Percentiles rank a stretch among this genome's conserved stretches.
phyloP scores from a whole-genome alignment of 257 asterid species.

The Solanum chilense region DNA sequence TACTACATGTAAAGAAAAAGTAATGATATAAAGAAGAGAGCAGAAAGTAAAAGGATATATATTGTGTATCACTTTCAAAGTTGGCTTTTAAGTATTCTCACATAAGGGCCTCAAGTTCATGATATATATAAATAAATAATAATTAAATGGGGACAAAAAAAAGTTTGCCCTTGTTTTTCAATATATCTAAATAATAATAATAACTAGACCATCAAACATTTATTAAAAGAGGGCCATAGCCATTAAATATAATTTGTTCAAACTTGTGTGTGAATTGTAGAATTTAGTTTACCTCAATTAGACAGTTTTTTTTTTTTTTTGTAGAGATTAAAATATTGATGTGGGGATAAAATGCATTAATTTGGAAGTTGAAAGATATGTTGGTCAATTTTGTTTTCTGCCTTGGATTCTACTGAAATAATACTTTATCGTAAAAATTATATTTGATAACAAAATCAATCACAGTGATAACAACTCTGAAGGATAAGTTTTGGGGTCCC shows the following conservation, averaged over 20 bases:
- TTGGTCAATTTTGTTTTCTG: not conserved
- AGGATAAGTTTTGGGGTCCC: not conserved
- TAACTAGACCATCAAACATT: conserved; percentile 25
- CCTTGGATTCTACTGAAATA: conserved; percentile 42
- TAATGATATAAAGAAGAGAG: not conserved
- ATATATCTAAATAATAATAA: conserved; percentile 8
- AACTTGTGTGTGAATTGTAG: conserved; percentile 17
- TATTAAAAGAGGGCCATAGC: conserved; percentile 49
- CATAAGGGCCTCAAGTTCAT: conserved; percentile 30
- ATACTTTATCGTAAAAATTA: not conserved
- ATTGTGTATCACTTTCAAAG: conserved; percentile 14
- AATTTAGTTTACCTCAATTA: not conserved
- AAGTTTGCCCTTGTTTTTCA: conserved; percentile 20
- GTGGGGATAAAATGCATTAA: conserved; percentile 5
- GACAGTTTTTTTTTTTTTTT: not conserved
- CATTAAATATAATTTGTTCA: conserved; percentile 19
- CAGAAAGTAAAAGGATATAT: conserved; percentile 9
- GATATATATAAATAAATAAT: conserved; percentile 18
- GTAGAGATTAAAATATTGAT: not conserved
- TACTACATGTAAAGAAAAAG: conserved; percentile 4
- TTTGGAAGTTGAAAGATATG: conserved; percentile 10
- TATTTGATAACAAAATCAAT: not conserved
- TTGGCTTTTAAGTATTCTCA: conserved; percentile 14
- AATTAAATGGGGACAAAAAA: not conserved
- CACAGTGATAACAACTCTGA: not conserved